phyloP scores from a whole-genome alignment of 768 basidiomycete species.

The Strobilomyces confusus region DNA sequence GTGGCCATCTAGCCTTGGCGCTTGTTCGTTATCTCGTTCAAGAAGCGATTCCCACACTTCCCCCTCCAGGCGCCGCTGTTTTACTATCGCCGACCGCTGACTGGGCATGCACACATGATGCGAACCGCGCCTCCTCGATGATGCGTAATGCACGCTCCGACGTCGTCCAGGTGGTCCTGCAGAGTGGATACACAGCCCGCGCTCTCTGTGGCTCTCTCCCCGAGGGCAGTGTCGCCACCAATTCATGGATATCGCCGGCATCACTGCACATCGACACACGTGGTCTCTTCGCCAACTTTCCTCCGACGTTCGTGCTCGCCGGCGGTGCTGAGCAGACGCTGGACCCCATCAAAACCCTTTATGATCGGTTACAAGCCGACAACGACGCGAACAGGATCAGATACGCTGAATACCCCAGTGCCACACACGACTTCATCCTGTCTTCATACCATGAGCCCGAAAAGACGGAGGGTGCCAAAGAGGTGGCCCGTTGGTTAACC shows the following conservation, averaged over 20 bases:
- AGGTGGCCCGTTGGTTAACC: slow-evolving; percentile 5
- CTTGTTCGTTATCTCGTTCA: neutral
- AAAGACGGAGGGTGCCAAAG: slow-evolving; percentile 21
- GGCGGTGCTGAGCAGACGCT: slow-evolving; percentile 28
- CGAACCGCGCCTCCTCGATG: neutral
- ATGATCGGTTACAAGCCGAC: slow-evolving; percentile 24
- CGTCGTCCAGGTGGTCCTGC: neutral
- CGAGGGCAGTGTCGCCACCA: neutral
- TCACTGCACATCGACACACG: slow-evolving; percentile 6
- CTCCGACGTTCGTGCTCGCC: slow-evolving; percentile 24
- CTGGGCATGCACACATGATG: slow-evolving; percentile 1
- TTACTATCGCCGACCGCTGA: neutral
- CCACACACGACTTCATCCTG: slow-evolving; percentile 15
- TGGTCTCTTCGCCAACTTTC: slow-evolving; percentile 24
- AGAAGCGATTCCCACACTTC: neutral
- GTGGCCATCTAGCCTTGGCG: neutral
- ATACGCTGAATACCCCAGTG: slow-evolving; percentile 19
- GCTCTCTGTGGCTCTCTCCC: slow-evolving; percentile 11
- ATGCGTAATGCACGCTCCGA: slow-evolving; percentile 1
- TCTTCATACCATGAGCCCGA: slow-evolving; percentile 28
- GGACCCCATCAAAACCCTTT: slow-evolving; percentile 25
- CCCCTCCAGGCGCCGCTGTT: neutral
- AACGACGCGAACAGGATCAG: slow-evolving; percentile 16
- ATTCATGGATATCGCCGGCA: slow-evolving; percentile 11
- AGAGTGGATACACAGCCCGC: neutral